Evolutionary conservation across 108 stramenopile species (phyloP).

Genomic region (Pseudonitzschia pungens): DNA sequence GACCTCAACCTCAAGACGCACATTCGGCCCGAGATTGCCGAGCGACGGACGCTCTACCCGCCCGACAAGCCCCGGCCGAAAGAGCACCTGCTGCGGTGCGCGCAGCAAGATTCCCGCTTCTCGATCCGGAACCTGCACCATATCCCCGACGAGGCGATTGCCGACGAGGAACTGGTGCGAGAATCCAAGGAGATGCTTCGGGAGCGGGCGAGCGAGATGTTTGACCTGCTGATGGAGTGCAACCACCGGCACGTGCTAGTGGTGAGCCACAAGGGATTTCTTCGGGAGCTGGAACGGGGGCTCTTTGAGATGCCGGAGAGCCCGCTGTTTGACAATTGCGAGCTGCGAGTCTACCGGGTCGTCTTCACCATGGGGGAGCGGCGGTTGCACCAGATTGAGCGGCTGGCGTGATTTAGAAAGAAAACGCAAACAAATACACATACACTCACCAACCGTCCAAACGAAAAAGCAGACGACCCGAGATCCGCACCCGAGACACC

Average conservation of each 20-base stretch:
- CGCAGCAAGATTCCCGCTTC: slow-evolving; percentile 11
- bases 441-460: too few relatives aligned
- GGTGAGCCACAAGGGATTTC: slow-evolving; percentile 69
- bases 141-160: background rate
- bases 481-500: too few relatives aligned
- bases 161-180: slow-evolving; percentile 15
- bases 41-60: slow-evolving; percentile 52
- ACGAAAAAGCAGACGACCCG: too few relatives aligned
- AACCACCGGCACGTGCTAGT: slow-evolving; percentile 42
- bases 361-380: slow-evolving; percentile 23
- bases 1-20: slow-evolving; percentile 38
- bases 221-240: slow-evolving; percentile 48
- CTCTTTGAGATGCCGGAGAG: slow-evolving; percentile 44
- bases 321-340: slow-evolving; percentile 54
- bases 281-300: slow-evolving; percentile 66
- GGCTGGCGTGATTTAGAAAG: slow-evolving; percentile 18
- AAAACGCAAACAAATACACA: too few relatives aligned
- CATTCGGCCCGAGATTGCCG: slow-evolving; percentile 52
- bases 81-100: slow-evolving; percentile 10
- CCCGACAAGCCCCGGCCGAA: slow-evolving; percentile 39
- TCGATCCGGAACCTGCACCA: slow-evolving; percentile 14
- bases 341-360: slow-evolving; percentile 56
- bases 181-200: slow-evolving; percentile 48
- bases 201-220: slow-evolving; percentile 48
- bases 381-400: slow-evolving; percentile 18